Evolutionary conservation across 1,284 basidiomycete genomes (phyloP), one percentile per base, ranked within the genome.

Genomic region (Coniferiporia weirii): DNA sequence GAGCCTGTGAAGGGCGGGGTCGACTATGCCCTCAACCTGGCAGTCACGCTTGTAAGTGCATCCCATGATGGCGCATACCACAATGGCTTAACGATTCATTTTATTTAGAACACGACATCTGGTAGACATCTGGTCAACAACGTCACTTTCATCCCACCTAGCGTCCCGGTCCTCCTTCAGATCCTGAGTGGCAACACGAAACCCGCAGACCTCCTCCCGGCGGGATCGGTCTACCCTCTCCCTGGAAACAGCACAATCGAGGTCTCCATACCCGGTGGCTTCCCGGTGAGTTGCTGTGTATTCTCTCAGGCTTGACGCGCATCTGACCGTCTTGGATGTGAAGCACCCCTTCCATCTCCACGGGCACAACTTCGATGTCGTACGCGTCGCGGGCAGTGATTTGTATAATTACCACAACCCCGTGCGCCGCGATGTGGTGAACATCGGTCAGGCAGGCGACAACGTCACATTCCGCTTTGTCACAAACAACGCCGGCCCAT

Each of bases 401-500:
- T 61, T 62, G 0, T 67, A 68, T 53, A 71, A 71, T 60, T 71
- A 64, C 51, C 64, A 57, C 13, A 69, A 72, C 57, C 71, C 68
- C 51, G 45, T 58, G 69, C 32, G 68, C 67, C 71, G 73, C 54
- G 75, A 76, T 57, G 73, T 74, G 35, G 65, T 68, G 10, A 64
- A 51, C 50, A 67, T 68, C 43, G 70, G 69, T n/a, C 49, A 32
- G 17, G 56, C 52, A 1, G 62, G 61, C 9, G 66, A 67, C 38
- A 66, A 67, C 49, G 68, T 68, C 4, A 69, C 66, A 1, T 64
- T 73, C 54, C 71, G 77, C 2, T 79, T 78, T 64, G 63, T 63
- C 20, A 73, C 74, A 7, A 69, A 74, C 55, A 73, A 74, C 51
- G 66, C 72, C 12, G 77, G 76, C n/a, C 66, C 78, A 15, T 77